phyloP scores from a whole-genome alignment of 2,329 filamentous ascomycete species.

The Aureobasidium pullulans region DNA sequence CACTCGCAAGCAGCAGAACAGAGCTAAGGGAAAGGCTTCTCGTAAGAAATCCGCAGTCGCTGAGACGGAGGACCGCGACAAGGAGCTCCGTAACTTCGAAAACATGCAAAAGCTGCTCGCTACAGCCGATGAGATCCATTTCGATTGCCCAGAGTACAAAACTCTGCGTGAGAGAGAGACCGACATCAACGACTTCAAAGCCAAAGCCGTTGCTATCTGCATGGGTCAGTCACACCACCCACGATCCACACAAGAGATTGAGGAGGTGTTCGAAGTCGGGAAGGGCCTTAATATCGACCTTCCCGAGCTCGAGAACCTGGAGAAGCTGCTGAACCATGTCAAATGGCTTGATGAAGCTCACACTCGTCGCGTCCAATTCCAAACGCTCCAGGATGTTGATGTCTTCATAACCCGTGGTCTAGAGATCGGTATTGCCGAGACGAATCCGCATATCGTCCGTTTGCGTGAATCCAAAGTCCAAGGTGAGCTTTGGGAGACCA shows the following conservation, averaged over 20 bases:
- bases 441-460: slow-evolving; percentile 70
- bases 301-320: slow-evolving; percentile 75
- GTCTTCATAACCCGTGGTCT: slow-evolving; percentile 71
- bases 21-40: slow-evolving; percentile 86
- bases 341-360: slow-evolving; percentile 81
- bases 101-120: slow-evolving; percentile 80
- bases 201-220: slow-evolving; percentile 76
- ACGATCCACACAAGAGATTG: slow-evolving; percentile 65
- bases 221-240: slow-evolving; percentile 67
- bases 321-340: slow-evolving; percentile 72
- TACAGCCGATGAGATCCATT: slow-evolving; percentile 79
- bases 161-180: slow-evolving; percentile 78
- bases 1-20: slow-evolving; percentile 93
- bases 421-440: slow-evolving; percentile 68
- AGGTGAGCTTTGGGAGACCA: slow-evolving; percentile 84
- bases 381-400: slow-evolving; percentile 70
- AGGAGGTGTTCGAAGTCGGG: slow-evolving; percentile 84
- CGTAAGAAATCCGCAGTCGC: slow-evolving; percentile 57
- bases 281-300: slow-evolving; percentile 86
- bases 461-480: slow-evolving; percentile 68
- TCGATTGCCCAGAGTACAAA: slow-evolving; percentile 85
- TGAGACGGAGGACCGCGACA: slow-evolving; percentile 76
- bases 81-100: slow-evolving; percentile 78
- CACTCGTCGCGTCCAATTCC: slow-evolving; percentile 46
- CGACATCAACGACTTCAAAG: slow-evolving; percentile 77